Base-by-base conservation (phyloP, 225 moss, liverwort and hornwort genomes). In the Polytrichum formosum region DNA sequence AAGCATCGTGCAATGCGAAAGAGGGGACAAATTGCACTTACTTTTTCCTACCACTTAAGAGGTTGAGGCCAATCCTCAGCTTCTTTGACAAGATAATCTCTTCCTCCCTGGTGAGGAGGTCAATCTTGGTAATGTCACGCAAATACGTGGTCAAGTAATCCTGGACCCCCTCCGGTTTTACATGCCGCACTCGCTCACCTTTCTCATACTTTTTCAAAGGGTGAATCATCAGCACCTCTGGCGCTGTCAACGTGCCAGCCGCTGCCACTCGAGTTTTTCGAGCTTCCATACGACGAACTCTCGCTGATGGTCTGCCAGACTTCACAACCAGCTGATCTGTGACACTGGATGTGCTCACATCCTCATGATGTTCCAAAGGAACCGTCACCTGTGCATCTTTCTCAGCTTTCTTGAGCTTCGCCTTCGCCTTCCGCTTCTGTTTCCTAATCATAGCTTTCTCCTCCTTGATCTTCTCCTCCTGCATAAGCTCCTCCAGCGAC, bases 81-180 rank as follows among this genome's bases (percentile, higher is more conserved):
- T 90, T 89, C 82, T 92, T 92, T 21, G 96, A 90, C 6, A 97
- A 81, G 67, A 93, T 77, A 62, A 92, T 68, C 80, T 97, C 96
- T 74, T 97, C 96, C 21, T 86, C 92, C 68, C 72, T 82, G 26
- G 96, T 90, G n/a, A 97, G 91, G 65, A 93, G 88, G 63, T 97
- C 93, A 70, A 92, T 92, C 80, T 89, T 97, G 6, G 86, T 90
- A 54, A 97, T 97, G 69, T 93, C 96, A 69, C 96, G 88, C 75
- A 97, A 73, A 66, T 93, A 97, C 0, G 93, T 93, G 21, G 96
- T 93, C 53, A 97, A 66, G 70, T 97, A 97, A 70, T 90, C 90
- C 77, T 93, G 96, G n/a, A 97, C 85, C 71, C 90, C 86, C 55
- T 97, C 96, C 37, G 66, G 53, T 77, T 90, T 90, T 22, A 70